These are phyloP conservation scores for Pseudocercospora fuligena DNA, from an alignment of 2,329 filamentous ascomycete genomes.

Conservation along the genomic window DNA sequence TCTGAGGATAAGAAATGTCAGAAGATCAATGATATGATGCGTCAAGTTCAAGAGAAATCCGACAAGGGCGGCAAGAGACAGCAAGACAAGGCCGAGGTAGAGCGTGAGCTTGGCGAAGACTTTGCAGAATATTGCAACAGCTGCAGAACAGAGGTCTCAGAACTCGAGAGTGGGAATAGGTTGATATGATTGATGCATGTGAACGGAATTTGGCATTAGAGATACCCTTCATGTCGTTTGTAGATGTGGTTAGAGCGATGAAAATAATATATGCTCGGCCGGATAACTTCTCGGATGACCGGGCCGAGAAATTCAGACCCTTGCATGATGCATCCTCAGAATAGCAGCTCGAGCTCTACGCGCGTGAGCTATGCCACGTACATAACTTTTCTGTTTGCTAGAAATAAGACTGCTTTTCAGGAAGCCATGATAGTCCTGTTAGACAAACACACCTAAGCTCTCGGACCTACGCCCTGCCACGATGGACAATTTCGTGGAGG, in stretches of 20 bases:
- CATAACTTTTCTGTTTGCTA: slow-evolving; percentile 4
- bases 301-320: not conserved
- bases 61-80: not conserved
- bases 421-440: not conserved
- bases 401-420: not conserved
- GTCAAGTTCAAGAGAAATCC: slow-evolving; percentile 30
- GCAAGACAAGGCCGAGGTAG: not conserved
- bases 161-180: slow-evolving; percentile 21
- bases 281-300: not conserved
- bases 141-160: slow-evolving; percentile 53
- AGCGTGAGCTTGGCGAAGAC: slow-evolving; percentile 53
- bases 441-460: not conserved
- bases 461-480: slow-evolving; percentile 9
- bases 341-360: not conserved
- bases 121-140: slow-evolving; percentile 67
- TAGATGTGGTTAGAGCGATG: slow-evolving; percentile 10
- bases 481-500: slow-evolving; percentile 14
- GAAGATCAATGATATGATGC: slow-evolving; percentile 60
- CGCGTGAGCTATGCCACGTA: not conserved
- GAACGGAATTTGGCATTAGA: not conserved
- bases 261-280: no score
- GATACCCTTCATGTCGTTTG: slow-evolving; percentile 27
- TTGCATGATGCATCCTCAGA: not conserved
- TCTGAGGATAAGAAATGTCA: slow-evolving; percentile 79
- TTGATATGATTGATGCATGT: slow-evolving; percentile 24